Percentiles rank a stretch among this genome's conserved stretches.
Conservation (phyloP, 148 eudicot genomes). For the Hydrangea macrophylla region DNA sequence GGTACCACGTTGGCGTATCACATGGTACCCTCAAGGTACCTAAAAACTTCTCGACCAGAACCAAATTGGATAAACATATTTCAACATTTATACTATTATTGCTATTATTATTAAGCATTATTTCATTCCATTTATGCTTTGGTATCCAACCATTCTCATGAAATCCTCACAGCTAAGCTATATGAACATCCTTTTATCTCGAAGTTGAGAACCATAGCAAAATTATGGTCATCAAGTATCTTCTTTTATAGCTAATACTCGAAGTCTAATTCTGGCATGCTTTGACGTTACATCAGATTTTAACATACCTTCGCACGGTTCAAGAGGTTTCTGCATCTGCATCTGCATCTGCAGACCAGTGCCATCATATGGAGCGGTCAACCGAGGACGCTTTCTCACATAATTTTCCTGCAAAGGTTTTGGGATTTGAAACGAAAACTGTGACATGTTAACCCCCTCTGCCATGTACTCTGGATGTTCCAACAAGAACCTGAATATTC, state of each 20-base stretch:
- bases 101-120: too few species aligned
- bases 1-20: too few species aligned
- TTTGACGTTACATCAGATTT: neutral
- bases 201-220: too few species aligned
- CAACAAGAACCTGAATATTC: constrained; percentile 54
- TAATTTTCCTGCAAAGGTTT: constrained; percentile 87
- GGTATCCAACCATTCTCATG: too few species aligned
- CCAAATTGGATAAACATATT: too few species aligned
- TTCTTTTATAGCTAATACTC: neutral
- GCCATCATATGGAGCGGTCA: constrained; percentile 25
- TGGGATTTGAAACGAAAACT: constrained; percentile 88
- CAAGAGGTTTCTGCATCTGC: constrained; percentile 19
- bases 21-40: too few species aligned
- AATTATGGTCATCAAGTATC: neutral
- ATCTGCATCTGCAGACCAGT: constrained; percentile 5
- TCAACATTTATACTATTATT: too few species aligned
- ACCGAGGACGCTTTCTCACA: constrained; percentile 74
- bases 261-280: neutral
- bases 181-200: too few species aligned
- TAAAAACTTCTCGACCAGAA: too few species aligned
- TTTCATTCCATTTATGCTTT: too few species aligned
- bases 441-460: constrained; percentile 60
- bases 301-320: constrained; percentile 39
- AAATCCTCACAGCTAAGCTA: too few species aligned
- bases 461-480: constrained; percentile 61